These are phyloP conservation scores for Curvularia hawaiiensis DNA, from an alignment of 2,329 filamentous ascomycete species.

Conservation along the genomic window DNA sequence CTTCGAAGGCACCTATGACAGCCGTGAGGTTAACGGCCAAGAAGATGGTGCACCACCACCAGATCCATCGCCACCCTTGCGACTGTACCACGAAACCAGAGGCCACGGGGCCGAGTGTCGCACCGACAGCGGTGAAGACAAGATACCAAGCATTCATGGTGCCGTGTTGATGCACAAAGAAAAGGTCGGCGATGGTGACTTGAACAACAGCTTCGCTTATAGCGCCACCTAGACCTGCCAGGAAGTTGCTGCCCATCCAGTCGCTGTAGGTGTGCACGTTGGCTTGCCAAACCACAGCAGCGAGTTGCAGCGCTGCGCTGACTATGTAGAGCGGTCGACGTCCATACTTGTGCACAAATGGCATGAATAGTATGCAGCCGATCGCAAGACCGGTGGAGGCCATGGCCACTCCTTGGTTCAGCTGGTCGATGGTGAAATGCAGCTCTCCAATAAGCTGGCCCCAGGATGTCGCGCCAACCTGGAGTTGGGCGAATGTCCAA, in stretches of 20 bases:
- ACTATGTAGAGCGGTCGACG: constrained; percentile 54
- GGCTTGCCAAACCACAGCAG: constrained; percentile 51
- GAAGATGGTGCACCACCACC: constrained; percentile 54
- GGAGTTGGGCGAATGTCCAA: constrained; percentile 50
- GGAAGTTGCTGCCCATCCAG: constrained; percentile 51
- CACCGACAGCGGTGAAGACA: constrained; percentile 46
- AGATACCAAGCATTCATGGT: constrained; percentile 55
- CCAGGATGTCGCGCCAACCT: constrained; percentile 52
- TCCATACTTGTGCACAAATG: constrained; percentile 55
- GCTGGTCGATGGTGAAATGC: constrained; percentile 42
- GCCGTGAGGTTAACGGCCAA: constrained; percentile 47
- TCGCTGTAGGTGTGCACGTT: constrained; percentile 51
- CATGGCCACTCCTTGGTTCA: constrained; percentile 55
- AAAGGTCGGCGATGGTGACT: constrained; percentile 56
- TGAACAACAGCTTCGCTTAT: constrained; percentile 53
- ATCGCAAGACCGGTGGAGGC: constrained; percentile 51
- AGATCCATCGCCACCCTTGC: constrained; percentile 59
- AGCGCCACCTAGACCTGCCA: constrained; percentile 53
- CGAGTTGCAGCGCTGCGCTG: constrained; percentile 49
- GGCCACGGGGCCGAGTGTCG: constrained; percentile 48
- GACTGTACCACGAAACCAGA: constrained; percentile 49
- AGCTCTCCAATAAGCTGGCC: constrained; percentile 51
- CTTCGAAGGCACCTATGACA: constrained; percentile 55
- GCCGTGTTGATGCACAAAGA: constrained; percentile 56
- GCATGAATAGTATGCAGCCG: constrained; percentile 52